Evolutionary conservation across 2,329 filamentous ascomycete genomes (phyloP).

Genomic region (Penicillium sp.): DNA sequence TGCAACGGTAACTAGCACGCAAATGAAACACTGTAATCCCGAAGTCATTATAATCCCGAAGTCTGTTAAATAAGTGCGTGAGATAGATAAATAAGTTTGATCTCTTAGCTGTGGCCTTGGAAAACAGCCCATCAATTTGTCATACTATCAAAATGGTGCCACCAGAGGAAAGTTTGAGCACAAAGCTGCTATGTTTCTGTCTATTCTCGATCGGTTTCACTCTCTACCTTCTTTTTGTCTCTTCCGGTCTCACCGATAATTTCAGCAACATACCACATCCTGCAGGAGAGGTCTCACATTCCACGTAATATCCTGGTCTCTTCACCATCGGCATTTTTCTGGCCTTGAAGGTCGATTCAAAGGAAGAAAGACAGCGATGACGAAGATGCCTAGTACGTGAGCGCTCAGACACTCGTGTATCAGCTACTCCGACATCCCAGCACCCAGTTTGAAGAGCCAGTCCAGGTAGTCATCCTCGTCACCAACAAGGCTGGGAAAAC

Average conservation of each 20-base stretch:
- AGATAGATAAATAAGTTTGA: no score
- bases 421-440: conserved; percentile 13
- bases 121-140: no score
- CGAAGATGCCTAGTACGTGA: conserved; percentile 2
- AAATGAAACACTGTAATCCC: no score
- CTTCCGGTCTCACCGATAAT: no score
- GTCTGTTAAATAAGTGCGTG: no score
- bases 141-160: no score
- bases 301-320: neutral
- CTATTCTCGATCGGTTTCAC: conserved; percentile 5
- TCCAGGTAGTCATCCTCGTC: conserved; percentile 13
- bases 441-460: conserved; percentile 6
- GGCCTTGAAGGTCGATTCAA: neutral
- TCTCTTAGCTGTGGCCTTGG: no score
- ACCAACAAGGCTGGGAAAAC: conserved; percentile 7
- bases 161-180: neutral
- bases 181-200: conserved; percentile 7
- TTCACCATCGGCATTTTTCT: conserved; percentile 9
- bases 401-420: conserved; percentile 9
- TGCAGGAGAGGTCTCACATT: no score
- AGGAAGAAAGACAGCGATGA: neutral
- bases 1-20: no score
- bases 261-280: no score
- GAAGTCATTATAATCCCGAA: no score
- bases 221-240: neutral